Base-by-base conservation (phyloP, 805 yeast species). In the Kluyveromyces dobzhanskii region DNA sequence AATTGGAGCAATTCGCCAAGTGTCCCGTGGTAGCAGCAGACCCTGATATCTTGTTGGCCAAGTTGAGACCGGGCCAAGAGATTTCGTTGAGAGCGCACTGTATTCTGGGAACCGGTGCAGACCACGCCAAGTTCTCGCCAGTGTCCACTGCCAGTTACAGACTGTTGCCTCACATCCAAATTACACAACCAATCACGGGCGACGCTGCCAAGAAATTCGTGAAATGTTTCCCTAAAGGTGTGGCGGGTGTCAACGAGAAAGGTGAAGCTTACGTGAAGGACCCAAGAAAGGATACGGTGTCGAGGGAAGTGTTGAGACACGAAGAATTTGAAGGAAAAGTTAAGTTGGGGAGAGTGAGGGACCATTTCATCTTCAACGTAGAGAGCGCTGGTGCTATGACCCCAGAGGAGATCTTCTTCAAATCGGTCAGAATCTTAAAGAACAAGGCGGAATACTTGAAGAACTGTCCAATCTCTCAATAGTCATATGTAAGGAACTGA, bases 111-210 rank as follows among this genome's bases (percentile, higher is more conserved):
- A 66, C 85, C 48, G 98, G 97, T 38, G 65, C 86, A 30, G 98
- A 92, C 61, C 98, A 92, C 63, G 97, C 98, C 43, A 92, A 92
- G 64, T 92, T 85, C 60, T 86, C 97, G 6, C 98, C 98, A 4
- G 98, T 92, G 9, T 76, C 95, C 13, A 92, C 98, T 11, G 97
- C 98, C 3, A 85, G 96, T 11, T 92, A 92, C 66, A 75, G 98
- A 64, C 70, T 92, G 56, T 64, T 92, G 67, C 98, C 98, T 12
- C 80, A 76, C 18, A 88, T 88, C 50, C 78, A 82, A 46, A 86
- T 92, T 39, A 59, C 67, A 30, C 66, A 76, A 45, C 85, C 90
- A 35, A 85, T 92, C 42, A 66, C 64, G 1, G 97, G 96, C 4
- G 76, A 71, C 7, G 73, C 75, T 36, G 97, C 97, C 2, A 56